Evolutionary conservation across 371 early-diverging fungal species (phyloP), one percentile per base, ranked within the genome.

Genomic region (Apophysomyces trapeziformis): DNA sequence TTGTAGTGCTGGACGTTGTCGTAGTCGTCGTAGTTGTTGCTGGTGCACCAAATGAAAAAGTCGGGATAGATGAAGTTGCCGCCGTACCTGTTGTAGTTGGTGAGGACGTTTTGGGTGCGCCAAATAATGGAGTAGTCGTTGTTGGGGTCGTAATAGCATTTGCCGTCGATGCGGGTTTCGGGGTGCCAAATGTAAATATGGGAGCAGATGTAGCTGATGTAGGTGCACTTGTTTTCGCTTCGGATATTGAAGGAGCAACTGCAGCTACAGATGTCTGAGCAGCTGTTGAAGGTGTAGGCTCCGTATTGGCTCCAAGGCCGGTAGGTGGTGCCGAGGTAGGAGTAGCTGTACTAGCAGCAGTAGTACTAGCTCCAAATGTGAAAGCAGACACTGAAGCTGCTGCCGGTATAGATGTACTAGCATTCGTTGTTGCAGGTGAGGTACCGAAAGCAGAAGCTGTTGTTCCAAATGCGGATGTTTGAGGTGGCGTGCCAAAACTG

Each of bases 171-270:
- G 44, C 14, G 18, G 45, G 37, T 12, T 44, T 60, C 37, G 61
- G 32, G 26, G 66, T 36, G 21, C 66, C 66, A 54, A 73, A 73
- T 12, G 65, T 56, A 38, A 70, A 61, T 12, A 16, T 9, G 5
- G 54, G 21, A 16, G 21, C 21, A 50, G 54, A 18, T 21, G 54
- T 5, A 5, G 54, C 35, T 35, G 67, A 58, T 45, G 73, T 11
- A 16, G 62, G 16, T 37, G 38, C 59, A 39, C 26, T 37, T 35
- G 61, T 13, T 35, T 61, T 38, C 7, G 66, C 14, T n/a, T 39
- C 32, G 32, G 43, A 57, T 41, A 56, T n/a, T 12, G 57, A 38
- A 36, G 38, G 38, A 61, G 46, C 8, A n/a, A 26, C 36, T 1
- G 44, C 0, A 16, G 54, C 4, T 60, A 38, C 43, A 58, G 69